Percentiles rank a stretch among this genome's conserved stretches.
Evolutionary conservation across 345 rosid genomes (phyloP).

Genomic region (Populus tremula): DNA sequence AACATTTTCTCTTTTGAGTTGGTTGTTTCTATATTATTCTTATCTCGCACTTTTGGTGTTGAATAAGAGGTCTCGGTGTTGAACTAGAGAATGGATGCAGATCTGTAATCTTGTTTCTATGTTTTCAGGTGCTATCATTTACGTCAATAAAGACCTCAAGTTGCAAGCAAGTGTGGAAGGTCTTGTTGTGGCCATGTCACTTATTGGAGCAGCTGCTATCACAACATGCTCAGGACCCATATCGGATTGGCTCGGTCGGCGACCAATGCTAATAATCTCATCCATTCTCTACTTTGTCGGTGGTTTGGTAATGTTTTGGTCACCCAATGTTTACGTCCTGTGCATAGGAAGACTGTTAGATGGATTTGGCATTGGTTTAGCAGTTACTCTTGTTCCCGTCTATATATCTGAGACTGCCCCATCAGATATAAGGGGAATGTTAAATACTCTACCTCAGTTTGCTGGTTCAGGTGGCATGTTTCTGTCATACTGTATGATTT

Average conservation of each 20-base stretch:
- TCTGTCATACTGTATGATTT: slow-evolving; percentile 87
- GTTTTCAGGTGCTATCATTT: slow-evolving; percentile 73
- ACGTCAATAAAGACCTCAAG: slow-evolving; percentile 68
- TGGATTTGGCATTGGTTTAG: slow-evolving; percentile 92
- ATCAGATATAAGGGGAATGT: slow-evolving; percentile 78
- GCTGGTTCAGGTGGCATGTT: slow-evolving; percentile 96
- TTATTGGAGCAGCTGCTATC: slow-evolving; percentile 83
- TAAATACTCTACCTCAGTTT: slow-evolving; percentile 94
- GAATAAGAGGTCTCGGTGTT: neutral
- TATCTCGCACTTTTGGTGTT: neutral
- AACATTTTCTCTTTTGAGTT: neutral
- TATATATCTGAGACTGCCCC: slow-evolving; percentile 98
- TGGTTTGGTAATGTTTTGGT: slow-evolving; percentile 90
- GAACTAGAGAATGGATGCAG: slow-evolving; percentile 6
- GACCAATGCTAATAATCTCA: slow-evolving; percentile 86
- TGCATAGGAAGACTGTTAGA: slow-evolving; percentile 78
- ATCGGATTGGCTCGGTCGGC: slow-evolving; percentile 92
- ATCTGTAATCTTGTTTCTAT: slow-evolving; percentile 7
- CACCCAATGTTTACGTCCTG: slow-evolving; percentile 81
- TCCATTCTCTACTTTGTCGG: slow-evolving; percentile 74
- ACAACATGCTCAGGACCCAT: slow-evolving; percentile 94
- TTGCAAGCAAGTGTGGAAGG: slow-evolving; percentile 73
- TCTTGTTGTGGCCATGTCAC: slow-evolving; percentile 90
- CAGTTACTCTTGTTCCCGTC: slow-evolving; percentile 85
- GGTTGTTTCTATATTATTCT: neutral